Evolutionary conservation across 306 rosid genomes (phyloP), one percentile per base, ranked within the genome.

Genomic region (Oxytropis ochrocephala): DNA sequence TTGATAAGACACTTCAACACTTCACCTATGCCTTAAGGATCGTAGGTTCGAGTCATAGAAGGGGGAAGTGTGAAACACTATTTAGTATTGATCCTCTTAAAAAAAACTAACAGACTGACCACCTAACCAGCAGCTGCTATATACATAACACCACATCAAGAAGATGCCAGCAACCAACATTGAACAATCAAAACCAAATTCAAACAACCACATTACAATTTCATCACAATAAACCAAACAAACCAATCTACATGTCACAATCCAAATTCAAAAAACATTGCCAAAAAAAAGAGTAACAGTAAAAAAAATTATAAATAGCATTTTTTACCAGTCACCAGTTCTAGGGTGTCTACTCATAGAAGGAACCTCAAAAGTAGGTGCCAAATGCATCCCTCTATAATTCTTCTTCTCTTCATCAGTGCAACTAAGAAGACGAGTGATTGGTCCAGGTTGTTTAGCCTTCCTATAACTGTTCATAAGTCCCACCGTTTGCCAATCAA

Each of bases 401-500:
- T 77, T 84, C 88, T 83, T 91, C 92, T 85, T 91, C 92, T 91
- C 89, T 50, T 94, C 89, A 33, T 88, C 96, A 32, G 99, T 91
- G 66, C 99, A 94, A 72, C 99, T 94, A 41, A 94, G 96, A 32
- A 94, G 81, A 13, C 99, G 87, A 35, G 99, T 94, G 47, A 94
- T 84, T 0, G 97, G 99, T 67, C 99, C 99, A 11, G 95, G 97
- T 65, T 94, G 99, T 75, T 79, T 67, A 48, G 97, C 81, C 81
- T 85, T 94, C 76, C 76, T 81, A 78, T 75, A 91, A 78, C 99
- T 94, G 27, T 87, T 80, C 91, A 94, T 86, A 16, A 94, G 79
- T 33, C 99, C 99, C 29, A 94, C 99, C 10, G 99, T 94, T 61
- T 94, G 97, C 99, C 99, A 94, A 80, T 94, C 99, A 77, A 94